These are phyloP conservation scores for Adenanthera pavonina DNA, from an alignment of 306 rosid genomes.

Conservation along the genomic window DNA sequence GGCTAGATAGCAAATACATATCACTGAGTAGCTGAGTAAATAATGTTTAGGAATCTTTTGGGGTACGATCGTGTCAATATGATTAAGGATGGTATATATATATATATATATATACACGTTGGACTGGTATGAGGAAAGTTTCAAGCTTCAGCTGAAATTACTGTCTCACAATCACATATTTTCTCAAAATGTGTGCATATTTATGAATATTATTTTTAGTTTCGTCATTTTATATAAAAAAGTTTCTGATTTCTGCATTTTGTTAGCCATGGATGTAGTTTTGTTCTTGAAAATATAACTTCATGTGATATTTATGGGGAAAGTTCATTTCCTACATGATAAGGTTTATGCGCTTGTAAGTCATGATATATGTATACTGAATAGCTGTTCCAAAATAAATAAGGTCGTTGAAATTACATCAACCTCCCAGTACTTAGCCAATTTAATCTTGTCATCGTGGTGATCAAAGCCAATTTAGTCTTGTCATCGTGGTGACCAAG, in stretches of 20 bases:
- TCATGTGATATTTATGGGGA: no score
- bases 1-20: slow-evolving; percentile 42
- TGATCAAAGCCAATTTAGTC: no score
- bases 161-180: background rate
- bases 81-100: slow-evolving; percentile 3
- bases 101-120: slow-evolving; percentile 10
- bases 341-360: background rate
- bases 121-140: slow-evolving; percentile 11
- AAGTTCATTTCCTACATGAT: background rate
- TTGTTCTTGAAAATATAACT: no score
- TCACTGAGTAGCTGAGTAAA: slow-evolving; percentile 32
- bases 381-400: background rate
- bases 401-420: no score
- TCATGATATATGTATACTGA: background rate
- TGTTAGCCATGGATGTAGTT: background rate
- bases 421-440: no score
- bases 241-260: background rate
- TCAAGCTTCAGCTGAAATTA: slow-evolving; percentile 10
- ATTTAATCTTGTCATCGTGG: no score
- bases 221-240: background rate
- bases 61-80: slow-evolving; percentile 27
- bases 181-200: background rate
- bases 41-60: slow-evolving; percentile 26
- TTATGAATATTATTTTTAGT: background rate
- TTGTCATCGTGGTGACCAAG: no score